Evolutionary conservation across 1,284 basidiomycete genomes (phyloP), one percentile per base, ranked within the genome.

Genomic region (Hymenochaete sp.): DNA sequence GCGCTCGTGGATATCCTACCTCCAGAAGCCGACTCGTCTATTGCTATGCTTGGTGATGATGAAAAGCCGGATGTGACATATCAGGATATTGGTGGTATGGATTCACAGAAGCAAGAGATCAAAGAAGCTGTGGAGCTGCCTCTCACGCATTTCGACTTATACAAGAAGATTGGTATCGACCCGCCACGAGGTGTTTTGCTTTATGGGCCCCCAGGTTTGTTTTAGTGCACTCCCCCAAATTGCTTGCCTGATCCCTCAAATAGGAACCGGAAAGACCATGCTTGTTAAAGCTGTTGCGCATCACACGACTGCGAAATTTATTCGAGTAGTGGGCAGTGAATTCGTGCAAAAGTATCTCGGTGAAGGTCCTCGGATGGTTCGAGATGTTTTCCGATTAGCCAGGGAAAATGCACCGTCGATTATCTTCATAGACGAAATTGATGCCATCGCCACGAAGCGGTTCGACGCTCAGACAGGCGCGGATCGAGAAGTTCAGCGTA

Each of bases 271-370:
- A 33, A 99, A 99, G 68, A 99, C 96, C 1, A 98, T 98, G 95
- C 72, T 98, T 50, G 95, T 98, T 50, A 98, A 98, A 65, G 95
- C 95, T 11, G 95, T 98, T 18, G 95, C 95, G 29, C 88, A 96
- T 59, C 92, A 98, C 57, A 98, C 95, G 14, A 95, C 93, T 0
- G 95, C 95, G 8, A 77, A 91, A 16, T 98, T 98, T 70, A 98
- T 98, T 57, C 89, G 96, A 43, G 96, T 98, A 4, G 93, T 97
- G 22, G 96, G 96, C 18, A 93, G 89, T 56, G 95, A 98, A 66
- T 98, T 98, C 60, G 95, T 98, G 16, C 95, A 98, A 67, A 99
- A 99, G 65, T 99, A 99, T 61, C 79, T 99, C 2, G 96, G 96
- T 59, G 96, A 99, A 71, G 96, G 96, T 37, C 96, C 96, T 40